Evolutionary conservation across 306 rosid genomes (phyloP).

Genomic region (Begonia masoniana): DNA sequence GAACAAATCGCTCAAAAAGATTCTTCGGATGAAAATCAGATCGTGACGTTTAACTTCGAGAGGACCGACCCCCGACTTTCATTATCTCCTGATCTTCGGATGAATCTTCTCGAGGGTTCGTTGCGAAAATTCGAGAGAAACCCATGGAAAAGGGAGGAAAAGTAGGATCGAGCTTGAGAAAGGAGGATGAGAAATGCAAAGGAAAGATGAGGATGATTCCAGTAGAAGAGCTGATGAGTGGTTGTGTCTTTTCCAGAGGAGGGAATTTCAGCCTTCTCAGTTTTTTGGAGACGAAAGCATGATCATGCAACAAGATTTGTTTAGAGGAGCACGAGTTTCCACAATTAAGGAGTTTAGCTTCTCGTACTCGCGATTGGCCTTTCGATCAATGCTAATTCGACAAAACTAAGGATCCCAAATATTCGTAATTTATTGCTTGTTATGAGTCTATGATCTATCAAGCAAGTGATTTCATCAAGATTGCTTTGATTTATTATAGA

Average conservation of each 20-base stretch:
- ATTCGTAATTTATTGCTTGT: too few relatives aligned
- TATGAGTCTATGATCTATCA: too few relatives aligned
- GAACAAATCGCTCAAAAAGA: constrained; percentile 34
- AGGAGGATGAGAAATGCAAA: constrained; percentile 25
- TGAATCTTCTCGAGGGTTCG: too few relatives aligned
- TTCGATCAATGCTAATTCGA: constrained; percentile 31
- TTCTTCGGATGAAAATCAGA: too few relatives aligned
- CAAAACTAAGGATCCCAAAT: constrained; percentile 4
- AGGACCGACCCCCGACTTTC: too few relatives aligned
- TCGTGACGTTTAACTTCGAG: too few relatives aligned
- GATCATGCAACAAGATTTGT: constrained; percentile 14
- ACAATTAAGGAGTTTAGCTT: constrained; percentile 52
- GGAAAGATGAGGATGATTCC: constrained; percentile 41
- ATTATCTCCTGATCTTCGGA: too few relatives aligned
- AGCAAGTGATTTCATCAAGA: too few relatives aligned
- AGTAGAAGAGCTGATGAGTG: constrained; percentile 25
- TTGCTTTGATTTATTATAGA: too few relatives aligned
- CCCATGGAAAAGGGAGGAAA: constrained; percentile 22
- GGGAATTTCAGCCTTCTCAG: constrained; percentile 19
- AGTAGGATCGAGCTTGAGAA: constrained; percentile 30
- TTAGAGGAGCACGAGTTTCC: constrained; percentile 35
- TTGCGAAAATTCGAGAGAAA: neutral
- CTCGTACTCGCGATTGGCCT: constrained; percentile 8
- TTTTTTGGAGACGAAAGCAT: too few relatives aligned
- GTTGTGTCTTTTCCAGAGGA: neutral